Evolutionary conservation across 2,329 filamentous ascomycete genomes (phyloP).

Genomic region (Dryadomyces quercivorus): DNA sequence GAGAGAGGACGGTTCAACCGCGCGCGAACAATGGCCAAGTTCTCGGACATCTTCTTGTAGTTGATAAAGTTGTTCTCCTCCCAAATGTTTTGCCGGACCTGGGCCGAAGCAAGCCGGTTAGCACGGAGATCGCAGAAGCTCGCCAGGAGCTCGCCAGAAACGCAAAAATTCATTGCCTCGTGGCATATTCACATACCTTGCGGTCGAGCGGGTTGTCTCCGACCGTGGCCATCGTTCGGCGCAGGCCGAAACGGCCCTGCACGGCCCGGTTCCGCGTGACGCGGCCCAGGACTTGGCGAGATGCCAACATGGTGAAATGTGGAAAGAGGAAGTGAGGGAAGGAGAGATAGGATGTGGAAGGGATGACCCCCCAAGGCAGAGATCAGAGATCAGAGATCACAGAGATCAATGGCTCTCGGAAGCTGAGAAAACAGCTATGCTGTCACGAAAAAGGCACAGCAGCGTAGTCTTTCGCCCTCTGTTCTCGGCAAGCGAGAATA

Average conservation of each 20-base stretch:
- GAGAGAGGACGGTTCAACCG: constrained; percentile 89
- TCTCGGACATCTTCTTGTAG: constrained; percentile 99
- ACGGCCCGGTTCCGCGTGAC: constrained; percentile 49
- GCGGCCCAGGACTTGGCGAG: constrained; percentile 56
- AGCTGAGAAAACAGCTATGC: not conserved
- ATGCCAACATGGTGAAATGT: constrained; percentile 46
- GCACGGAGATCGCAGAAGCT: not conserved
- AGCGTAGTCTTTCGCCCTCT: not conserved
- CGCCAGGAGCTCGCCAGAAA: too few species aligned
- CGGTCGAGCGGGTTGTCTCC: constrained; percentile 75
- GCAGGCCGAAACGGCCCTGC: constrained; percentile 47
- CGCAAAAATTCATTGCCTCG: too few species aligned
- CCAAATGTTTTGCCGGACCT: constrained; percentile 91
- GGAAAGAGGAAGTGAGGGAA: not conserved
- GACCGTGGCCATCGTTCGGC: constrained; percentile 69
- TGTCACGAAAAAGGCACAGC: not conserved
- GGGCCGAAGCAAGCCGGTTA: constrained; percentile 3
- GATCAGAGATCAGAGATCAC: not conserved
- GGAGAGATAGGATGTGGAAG: not conserved
- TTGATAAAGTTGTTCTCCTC: constrained; percentile 97
- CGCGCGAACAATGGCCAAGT: constrained; percentile 77
- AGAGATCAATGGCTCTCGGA: not conserved
- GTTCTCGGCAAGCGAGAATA: not conserved
- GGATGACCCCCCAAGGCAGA: not conserved
- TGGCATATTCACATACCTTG: constrained; percentile 49